Evolutionary conservation across 2,329 filamentous ascomycete species (phyloP).

Genomic region (Zymoseptoria ardabiliae): DNA sequence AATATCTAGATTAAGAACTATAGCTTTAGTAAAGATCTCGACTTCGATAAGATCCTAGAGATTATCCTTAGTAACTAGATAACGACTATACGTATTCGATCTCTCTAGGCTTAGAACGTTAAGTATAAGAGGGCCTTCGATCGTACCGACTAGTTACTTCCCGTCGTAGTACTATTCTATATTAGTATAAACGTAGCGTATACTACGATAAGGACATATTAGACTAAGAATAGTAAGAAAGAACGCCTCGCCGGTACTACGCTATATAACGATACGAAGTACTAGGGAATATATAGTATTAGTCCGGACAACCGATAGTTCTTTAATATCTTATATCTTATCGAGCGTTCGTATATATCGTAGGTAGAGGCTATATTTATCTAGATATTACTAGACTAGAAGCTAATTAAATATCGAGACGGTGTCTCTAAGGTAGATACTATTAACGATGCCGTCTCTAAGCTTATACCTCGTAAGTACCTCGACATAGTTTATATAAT

Average conservation of each 20-base stretch:
- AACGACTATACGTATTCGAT: neutral
- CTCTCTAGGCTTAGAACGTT: neutral
- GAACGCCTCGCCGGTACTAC: neutral
- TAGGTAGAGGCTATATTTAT: neutral
- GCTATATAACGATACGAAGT: neutral
- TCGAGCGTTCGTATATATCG: neutral
- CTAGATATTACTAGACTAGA: neutral
- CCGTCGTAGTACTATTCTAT: neutral
- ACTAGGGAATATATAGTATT: neutral
- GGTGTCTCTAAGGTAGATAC: neutral
- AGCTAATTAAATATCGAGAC: neutral
- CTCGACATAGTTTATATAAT: neutral
- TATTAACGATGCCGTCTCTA: neutral
- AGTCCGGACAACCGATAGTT: neutral
- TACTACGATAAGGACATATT: neutral
- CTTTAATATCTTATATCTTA: neutral
- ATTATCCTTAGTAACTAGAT: neutral
- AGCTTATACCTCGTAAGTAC: neutral
- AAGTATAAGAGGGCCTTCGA: neutral
- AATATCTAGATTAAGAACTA: neutral
- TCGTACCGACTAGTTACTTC: neutral
- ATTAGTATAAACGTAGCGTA: neutral
- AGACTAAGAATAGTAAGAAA: neutral
- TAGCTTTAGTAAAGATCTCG: neutral
- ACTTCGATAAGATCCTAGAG: conserved; percentile 1